These are phyloP conservation scores for Clavispora carvajalis DNA, from an alignment of 805 yeast species.

Conservation along the genomic window DNA sequence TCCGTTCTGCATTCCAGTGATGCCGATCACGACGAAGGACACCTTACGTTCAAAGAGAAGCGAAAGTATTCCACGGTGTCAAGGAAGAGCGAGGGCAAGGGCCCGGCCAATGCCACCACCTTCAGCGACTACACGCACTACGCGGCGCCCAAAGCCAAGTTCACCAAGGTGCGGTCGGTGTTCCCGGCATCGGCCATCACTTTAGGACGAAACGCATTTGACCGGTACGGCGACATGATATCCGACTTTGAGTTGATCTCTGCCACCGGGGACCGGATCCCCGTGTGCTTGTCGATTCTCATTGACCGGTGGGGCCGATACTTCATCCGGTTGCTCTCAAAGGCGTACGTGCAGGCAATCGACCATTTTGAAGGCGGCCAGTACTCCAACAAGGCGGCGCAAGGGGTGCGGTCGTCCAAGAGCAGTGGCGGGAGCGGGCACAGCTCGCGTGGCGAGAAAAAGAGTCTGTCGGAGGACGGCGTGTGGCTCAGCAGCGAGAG, in stretches of 20 bases:
- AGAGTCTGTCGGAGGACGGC: neutral
- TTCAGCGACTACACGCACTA: constrained; percentile 72
- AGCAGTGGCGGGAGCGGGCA: constrained; percentile 5
- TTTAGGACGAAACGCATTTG: constrained; percentile 69
- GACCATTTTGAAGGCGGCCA: constrained; percentile 31
- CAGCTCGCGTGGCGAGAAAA: constrained; percentile 4
- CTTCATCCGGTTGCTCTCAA: constrained; percentile 56
- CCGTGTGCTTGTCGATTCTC: constrained; percentile 55
- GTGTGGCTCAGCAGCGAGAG: neutral
- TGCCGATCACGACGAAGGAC: neutral
- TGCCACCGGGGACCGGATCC: constrained; percentile 63
- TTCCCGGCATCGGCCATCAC: constrained; percentile 77
- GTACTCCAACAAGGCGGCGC: constrained; percentile 10
- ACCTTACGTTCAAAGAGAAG: neutral
- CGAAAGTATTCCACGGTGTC: constrained; percentile 20
- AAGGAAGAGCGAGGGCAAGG: constrained; percentile 14
- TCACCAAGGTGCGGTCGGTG: constrained; percentile 62
- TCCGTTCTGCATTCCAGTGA: constrained; percentile 12
- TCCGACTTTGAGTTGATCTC: constrained; percentile 71
- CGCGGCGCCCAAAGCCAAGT: constrained; percentile 65
- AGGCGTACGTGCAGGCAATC: constrained; percentile 59
- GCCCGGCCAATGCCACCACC: constrained; percentile 23
- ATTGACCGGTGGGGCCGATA: constrained; percentile 75
- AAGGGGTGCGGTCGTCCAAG: constrained; percentile 7
- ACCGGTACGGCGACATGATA: constrained; percentile 55